Percentiles rank a stretch among this genome's conserved stretches.
phyloP scores from a whole-genome alignment of 768 basidiomycete species.

The Amanita fuliginea region DNA sequence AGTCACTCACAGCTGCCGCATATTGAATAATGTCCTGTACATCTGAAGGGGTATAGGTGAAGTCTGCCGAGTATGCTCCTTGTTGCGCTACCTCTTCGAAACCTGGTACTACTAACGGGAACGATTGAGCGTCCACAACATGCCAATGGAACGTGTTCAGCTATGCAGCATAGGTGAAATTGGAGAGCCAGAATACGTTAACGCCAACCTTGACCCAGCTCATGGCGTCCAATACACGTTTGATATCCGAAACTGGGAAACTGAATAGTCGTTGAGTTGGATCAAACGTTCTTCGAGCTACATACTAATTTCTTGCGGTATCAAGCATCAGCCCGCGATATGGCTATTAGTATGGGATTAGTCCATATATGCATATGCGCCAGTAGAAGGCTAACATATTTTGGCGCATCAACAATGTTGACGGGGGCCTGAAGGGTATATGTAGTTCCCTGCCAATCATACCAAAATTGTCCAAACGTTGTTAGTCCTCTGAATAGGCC shows the following conservation, averaged over 20 bases:
- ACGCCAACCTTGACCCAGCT: slow-evolving; percentile 54
- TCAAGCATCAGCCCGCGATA: slow-evolving; percentile 76
- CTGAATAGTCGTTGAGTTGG: slow-evolving; percentile 17
- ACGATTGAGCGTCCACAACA: slow-evolving; percentile 71
- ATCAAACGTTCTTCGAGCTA: background rate
- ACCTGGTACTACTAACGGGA: slow-evolving; percentile 55
- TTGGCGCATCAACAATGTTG: slow-evolving; percentile 49
- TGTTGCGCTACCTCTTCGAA: slow-evolving; percentile 47
- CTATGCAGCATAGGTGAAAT: slow-evolving; percentile 16
- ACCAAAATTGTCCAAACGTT: slow-evolving; percentile 67
- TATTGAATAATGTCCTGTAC: slow-evolving; percentile 53
- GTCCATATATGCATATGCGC: background rate
- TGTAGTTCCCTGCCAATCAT: slow-evolving; percentile 34
- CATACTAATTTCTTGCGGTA: slow-evolving; percentile 66
- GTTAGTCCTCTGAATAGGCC: slow-evolving; percentile 66
- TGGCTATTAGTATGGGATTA: slow-evolving; percentile 28
- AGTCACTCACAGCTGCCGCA: slow-evolving; percentile 51
- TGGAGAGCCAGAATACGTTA: slow-evolving; percentile 20
- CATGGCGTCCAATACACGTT: slow-evolving; percentile 68
- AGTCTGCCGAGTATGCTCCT: slow-evolving; percentile 54
- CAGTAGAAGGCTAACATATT: slow-evolving; percentile 39
- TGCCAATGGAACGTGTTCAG: slow-evolving; percentile 83
- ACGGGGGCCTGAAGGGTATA: slow-evolving; percentile 51
- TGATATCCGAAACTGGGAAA: slow-evolving; percentile 53
- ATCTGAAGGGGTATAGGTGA: slow-evolving; percentile 44